Conservation (phyloP, 1,284 basidiomycete species). For the Tremellales sp. region DNA sequence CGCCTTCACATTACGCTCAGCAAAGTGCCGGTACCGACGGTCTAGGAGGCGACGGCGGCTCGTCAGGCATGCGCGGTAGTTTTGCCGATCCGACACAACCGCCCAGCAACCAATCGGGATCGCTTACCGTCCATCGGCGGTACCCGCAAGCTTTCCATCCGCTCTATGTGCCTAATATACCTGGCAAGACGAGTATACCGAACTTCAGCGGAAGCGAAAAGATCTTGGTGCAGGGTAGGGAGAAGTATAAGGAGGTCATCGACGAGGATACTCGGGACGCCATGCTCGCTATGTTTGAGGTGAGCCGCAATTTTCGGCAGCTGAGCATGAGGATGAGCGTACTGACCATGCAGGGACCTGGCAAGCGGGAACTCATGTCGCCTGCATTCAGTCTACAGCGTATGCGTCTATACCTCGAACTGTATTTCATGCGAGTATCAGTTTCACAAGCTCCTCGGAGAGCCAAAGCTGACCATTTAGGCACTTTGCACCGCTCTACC, state of each 20-base stretch:
- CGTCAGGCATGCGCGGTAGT: too few relatives aligned
- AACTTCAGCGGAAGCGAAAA: conserved; percentile 2
- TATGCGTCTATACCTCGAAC: conserved; percentile 26
- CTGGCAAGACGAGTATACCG: neutral
- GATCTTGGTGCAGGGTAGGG: too few relatives aligned
- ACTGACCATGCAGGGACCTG: too few relatives aligned
- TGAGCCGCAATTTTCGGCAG: too few relatives aligned
- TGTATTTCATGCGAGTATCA: conserved; percentile 24
- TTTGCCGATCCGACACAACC: too few relatives aligned
- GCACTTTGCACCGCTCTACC: conserved; percentile 25
- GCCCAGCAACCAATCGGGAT: neutral
- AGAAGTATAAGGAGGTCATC: conserved; percentile 3
- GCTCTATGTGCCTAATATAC: conserved; percentile 1
- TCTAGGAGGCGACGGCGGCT: too few relatives aligned
- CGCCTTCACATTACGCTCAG: too few relatives aligned
- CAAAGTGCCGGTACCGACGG: too few relatives aligned
- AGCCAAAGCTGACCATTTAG: conserved; percentile 3
- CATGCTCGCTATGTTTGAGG: conserved; percentile 16
- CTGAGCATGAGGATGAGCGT: too few relatives aligned
- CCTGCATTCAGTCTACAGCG: conserved; percentile 10
- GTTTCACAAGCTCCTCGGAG: neutral
- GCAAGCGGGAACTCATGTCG: conserved; percentile 1
- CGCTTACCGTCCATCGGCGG: neutral
- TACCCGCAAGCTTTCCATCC: conserved; percentile 6
- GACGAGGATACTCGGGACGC: conserved; percentile 5